A percentile compares a stretch with the other conserved stretches of the same genome.
Evolutionary conservation across 768 basidiomycete genomes (phyloP).

Genomic region (Sistotremastrum niveocremeum): DNA sequence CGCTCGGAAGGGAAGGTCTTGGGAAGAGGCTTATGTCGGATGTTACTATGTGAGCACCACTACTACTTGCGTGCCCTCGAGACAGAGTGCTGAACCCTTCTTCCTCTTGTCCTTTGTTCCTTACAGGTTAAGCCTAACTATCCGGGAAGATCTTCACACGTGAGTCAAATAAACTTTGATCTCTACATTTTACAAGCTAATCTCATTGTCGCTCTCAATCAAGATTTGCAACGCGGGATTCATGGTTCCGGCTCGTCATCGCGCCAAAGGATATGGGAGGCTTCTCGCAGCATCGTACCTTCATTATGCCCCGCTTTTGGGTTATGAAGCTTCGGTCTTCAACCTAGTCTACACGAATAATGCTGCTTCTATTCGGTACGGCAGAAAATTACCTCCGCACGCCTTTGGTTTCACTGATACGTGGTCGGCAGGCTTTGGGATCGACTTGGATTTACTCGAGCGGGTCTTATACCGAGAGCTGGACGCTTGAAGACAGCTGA

Average conservation of each 20-base stretch:
- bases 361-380: constrained; percentile 50
- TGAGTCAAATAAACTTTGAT: constrained; percentile 25
- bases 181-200: not conserved
- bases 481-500: constrained; percentile 57
- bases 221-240: constrained; percentile 89
- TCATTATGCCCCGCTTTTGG: constrained; percentile 66
- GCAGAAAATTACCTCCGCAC: not conserved
- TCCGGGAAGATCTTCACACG: constrained; percentile 82
- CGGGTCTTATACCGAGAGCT: constrained; percentile 61
- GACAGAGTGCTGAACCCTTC: constrained; percentile 1
- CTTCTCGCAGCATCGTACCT: constrained; percentile 68
- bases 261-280: constrained; percentile 54
- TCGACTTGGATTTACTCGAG: constrained; percentile 60
- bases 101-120: not conserved
- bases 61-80: not conserved
- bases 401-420: not conserved
- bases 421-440: constrained; percentile 60
- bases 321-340: constrained; percentile 72
- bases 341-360: constrained; percentile 88
- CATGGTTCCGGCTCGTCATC: constrained; percentile 50
- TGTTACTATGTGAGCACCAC: constrained; percentile 54
- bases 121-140: constrained; percentile 73
- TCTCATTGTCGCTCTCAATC: constrained; percentile 1
- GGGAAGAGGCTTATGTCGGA: constrained; percentile 62
- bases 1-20: constrained; percentile 36